Evolutionary conservation across 306 rosid species (phyloP), one percentile per base, ranked within the genome.

Genomic region (Nissolia schottii): DNA sequence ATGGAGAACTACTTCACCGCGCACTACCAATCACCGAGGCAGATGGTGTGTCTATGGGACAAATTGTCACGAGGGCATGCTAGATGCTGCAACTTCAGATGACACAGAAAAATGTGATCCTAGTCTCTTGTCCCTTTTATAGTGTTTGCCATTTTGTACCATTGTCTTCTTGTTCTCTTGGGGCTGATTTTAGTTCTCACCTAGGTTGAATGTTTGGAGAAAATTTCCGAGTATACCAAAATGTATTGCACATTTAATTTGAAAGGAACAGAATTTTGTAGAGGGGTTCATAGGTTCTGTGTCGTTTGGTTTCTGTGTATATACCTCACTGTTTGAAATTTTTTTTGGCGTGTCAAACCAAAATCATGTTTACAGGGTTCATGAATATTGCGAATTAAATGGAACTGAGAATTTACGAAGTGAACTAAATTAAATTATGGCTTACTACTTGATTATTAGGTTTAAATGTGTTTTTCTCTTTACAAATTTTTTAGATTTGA

Each of bases 11-110:
- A 94, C 82, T 94, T 74, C 82, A 91, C 99, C 4, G 96, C 99
- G 13, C 99, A 94, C 85, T 94, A 94, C 85, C 97, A 94, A 72
- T 94, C 99, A 16, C 99, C 99, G 5, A 87, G 99, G 77, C 99
- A 94, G 67, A 91, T 94, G 96, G 59, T 91, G 32, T 94, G 99
- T 78, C 89, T 94, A 12, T 91, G 96, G 97, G 96, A 89, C 77
- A 94, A 94, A 68, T 77, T 91, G 85, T 83, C 86, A 1, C 77
- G 91, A 74, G 96, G 97, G 55, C 83, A 51, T 45, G 97, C 93
- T 64, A 84, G 84, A 20, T 95, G 99, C 70, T 95, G 99, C 80
- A 95, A 91, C 85, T 91, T 95, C 77, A 85, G 96, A 83, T 89
- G 81, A 92, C 75, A 57, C n/a, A n/a, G n/a, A n/a, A n/a, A n/a